Evolutionary conservation across 805 yeast species (phyloP), one percentile per base, ranked within the genome.

Genomic region (Wickerhamiella allomyrinae): DNA sequence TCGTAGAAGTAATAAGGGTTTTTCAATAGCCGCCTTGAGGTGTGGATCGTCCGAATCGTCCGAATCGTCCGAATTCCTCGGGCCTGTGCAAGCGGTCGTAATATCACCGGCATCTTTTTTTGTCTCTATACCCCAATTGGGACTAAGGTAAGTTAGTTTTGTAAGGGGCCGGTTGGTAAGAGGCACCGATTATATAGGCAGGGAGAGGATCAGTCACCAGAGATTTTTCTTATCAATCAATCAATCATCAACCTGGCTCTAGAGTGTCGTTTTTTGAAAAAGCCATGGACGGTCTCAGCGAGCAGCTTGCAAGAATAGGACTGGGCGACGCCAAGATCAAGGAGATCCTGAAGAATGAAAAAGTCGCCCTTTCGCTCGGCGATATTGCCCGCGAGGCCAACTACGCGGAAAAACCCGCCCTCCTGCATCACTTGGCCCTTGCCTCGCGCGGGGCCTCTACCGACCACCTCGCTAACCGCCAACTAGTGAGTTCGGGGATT

Each of bases 291-390:
- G 39, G 23, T 7, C 14, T 36, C 21, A 22, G 27, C 29, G 24
- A 21, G 11, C 29, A 22, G 13, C 15, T 36, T 13, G 39, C 19
- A n/a, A 29, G 39, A 20, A 42, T 51, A 19, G 56, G 56, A 6
- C 43, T 53, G 21, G 56, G 46, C 36, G 49, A 44, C 5, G 41
- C 49, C 13, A 84, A 83, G 59, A 69, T 82, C 46, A 73, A 76
- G 39, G 97, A 91, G 57, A 78, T 86, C 44, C 60, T 76, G 43
- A 89, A 85, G 60, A 89, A 91, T 66, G 77, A 77, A 58, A 87
- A 87, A 60, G 93, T 87, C 33, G 73, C 89, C 14, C 66, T 67
- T 33, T 74, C 94, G 1, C 69, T 91, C 41, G 69, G 67, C 23
- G 72, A 72, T 29, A 70, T 86, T 45, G 67, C 81, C 42, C 53